Evolutionary conservation across 2,329 filamentous ascomycete species (phyloP), one percentile per base, ranked within the genome.

Genomic region (Ceratocystis papillata): DNA sequence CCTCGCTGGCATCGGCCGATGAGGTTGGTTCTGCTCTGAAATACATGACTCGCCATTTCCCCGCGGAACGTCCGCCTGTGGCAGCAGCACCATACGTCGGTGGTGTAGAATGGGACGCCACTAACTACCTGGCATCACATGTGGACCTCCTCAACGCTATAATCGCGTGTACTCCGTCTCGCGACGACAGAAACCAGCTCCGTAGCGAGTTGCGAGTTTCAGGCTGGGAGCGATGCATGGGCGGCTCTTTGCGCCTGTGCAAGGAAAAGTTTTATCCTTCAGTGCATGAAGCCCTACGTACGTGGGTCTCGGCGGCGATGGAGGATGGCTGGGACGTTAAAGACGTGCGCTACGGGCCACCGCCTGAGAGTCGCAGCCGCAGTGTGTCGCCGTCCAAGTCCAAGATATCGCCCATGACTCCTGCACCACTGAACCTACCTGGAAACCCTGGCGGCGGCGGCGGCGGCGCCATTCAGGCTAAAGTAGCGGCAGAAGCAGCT

Each of bases 81-180:
- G 90, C 93, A 30, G 93, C 94, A 17, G 93, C 93, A 4, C 93
- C 93, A 0, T 97, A 97, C 73, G 92, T 97, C 53, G 94, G 94
- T 62, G 93, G 94, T 65, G 94, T 97, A 8, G 94, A 99, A 76
- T 97, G 94, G 94, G 94, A 97, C 73, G 94, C 94, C 2, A 97
- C 94, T 8, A 96, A 96, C 75, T 97, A 97, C 74, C 81, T 97
- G 10, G 90, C 93, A 20, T 89, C 89, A 0, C 93, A 99, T 72
- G 81, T 99, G 8, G 94, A 97, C 72, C 85, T 99, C 10, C 77
- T 97, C 71, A 99, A 97, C 72, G 93, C 90, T 37, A 84, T 97
- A 66, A 78, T 97, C 67, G 90, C 93, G 0, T 93, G 87, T 67
- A 82, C 94, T 0, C 87, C 89, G 0, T 87, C 86, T 0, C 71